Evolutionary conservation across 345 rosid species (phyloP), one percentile per base, ranked within the genome.

Genomic region (Trapa incisa): DNA sequence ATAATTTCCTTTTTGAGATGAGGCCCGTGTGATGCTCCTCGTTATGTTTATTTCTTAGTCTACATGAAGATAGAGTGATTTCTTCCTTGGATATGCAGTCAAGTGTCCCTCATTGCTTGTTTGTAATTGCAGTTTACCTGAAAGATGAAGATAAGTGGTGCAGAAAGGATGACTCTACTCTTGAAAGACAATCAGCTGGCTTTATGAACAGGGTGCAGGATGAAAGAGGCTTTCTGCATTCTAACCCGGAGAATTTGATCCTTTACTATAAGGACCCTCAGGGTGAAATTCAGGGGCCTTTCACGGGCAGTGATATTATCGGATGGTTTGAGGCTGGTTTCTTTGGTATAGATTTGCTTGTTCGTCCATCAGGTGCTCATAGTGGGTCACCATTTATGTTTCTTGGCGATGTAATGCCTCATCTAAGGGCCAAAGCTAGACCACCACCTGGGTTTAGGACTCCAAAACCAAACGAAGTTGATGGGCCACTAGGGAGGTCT

Each of bases 261-360:
- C 89, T 94, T 47, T 76, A 75, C 72, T 94, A 94, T 66, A 91
- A 83, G 81, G 99, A 94, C 82, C 97, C 99, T 74, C 97, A 86
- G 79, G 97, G 96, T 81, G 81, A 80, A 76, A 72, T 88, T 73
- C 97, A 89, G 81, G 99, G 99, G 53, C 99, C 99, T 29, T 91
- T 91, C 74, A 65, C 86, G 52, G 99, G 99, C 39, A 66, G 76
- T 79, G 97, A 94, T 82, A 85, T 94, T 62, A 86, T 94, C 76
- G 99, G 96, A 65, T 91, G 99, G 99, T 87, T 87, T 74, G 97
- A 94, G 78, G 92, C 96, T 77, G 96, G 96, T 42, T 94, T 89
- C 78, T 94, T 94, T 77, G 92, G 97, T 72, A 94, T 94, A 75
- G 96, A 94, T 77, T 82, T 94, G 84, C 85, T 68, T 65, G 99